A percentile compares a stretch with the other conserved stretches of the same genome.
These are phyloP conservation scores for Dimargaris verticillata DNA, from an alignment of 192 early-diverging fungal genomes.

Conservation along the genomic window DNA sequence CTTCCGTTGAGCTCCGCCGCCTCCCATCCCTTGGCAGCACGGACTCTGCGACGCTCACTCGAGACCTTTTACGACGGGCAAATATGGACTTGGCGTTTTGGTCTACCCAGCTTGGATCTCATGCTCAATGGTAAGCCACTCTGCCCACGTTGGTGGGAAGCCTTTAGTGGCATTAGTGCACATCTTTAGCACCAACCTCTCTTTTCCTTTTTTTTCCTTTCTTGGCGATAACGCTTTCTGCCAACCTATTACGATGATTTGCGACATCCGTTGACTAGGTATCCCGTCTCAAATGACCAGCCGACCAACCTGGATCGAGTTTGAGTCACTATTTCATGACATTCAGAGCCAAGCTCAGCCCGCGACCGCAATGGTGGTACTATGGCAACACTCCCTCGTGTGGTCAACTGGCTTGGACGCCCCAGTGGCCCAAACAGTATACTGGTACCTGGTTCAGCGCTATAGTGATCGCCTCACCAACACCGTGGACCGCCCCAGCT, in stretches of 20 bases:
- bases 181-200: too few species aligned
- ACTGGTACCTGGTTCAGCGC: not conserved
- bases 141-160: too few species aligned
- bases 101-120: too few species aligned
- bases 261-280: too few species aligned
- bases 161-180: too few species aligned
- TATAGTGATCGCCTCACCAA: not conserved
- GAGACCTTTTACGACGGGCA: not conserved
- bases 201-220: too few species aligned
- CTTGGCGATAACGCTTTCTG: too few species aligned
- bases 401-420: constrained; percentile 3
- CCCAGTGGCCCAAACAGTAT: not conserved
- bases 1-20: too few species aligned
- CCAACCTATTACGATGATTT: too few species aligned
- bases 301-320: not conserved
- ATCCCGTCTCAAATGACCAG: not conserved
- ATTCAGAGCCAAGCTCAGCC: not conserved
- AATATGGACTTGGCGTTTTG: not conserved
- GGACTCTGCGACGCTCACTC: not conserved
- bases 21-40: not conserved
- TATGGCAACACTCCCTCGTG: not conserved
- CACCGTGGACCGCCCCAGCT: not conserved
- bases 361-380: not conserved
- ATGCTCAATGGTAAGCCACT: too few species aligned
- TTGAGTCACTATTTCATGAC: not conserved